Evolutionary conservation across 1,139 yeast genomes (phyloP), one percentile per base, ranked within the genome.

Genomic region (Sugiyamaella paludigena): DNA sequence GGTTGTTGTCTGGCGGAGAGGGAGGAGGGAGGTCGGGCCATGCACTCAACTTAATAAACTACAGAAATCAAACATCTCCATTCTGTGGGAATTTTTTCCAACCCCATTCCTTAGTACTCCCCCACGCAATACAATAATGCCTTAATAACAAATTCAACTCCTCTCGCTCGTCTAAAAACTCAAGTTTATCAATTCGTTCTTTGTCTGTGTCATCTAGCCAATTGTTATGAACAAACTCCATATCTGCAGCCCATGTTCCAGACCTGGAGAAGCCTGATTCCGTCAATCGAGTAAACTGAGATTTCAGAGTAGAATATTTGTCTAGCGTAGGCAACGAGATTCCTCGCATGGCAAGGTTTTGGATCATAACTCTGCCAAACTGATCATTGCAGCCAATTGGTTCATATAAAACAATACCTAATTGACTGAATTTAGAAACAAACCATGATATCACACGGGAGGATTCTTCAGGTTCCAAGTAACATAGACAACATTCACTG

Each of bases 401-500:
- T 57, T 92, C 98, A 67, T 92, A 92, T 1, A 89, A 74, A 1
- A 84, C 69, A 52, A 86, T 63, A 1, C 75, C 61, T 45, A 63
- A 45, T 4, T 51, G 52, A 9, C 40, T 35, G 38, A 62, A 52
- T 19, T 40, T 36, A 1, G 37, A 31, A 0, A 50, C 52, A 27
- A 69, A 58, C 62, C 69, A 65, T 2, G 67, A 55, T 7, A 92
- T 67, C 7, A 88, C 75, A 1, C 61, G 47, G 44, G 76, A 74
- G 9, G 92, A 78, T 28, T 78, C 80, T 1, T 67, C 66, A 0
- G 87, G 82, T 3, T 79, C 76, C 53, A 87, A 66, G 62, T 92
- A 92, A 64, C 98, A 92, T 30, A 92, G 72, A 43, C 91, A 91
- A 68, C 98, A 92, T 66, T 92, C 98, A 50, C 95, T 84, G 27